Conservation (phyloP, 2,329 filamentous ascomycete genomes). For the Nothopassalora personata region DNA sequence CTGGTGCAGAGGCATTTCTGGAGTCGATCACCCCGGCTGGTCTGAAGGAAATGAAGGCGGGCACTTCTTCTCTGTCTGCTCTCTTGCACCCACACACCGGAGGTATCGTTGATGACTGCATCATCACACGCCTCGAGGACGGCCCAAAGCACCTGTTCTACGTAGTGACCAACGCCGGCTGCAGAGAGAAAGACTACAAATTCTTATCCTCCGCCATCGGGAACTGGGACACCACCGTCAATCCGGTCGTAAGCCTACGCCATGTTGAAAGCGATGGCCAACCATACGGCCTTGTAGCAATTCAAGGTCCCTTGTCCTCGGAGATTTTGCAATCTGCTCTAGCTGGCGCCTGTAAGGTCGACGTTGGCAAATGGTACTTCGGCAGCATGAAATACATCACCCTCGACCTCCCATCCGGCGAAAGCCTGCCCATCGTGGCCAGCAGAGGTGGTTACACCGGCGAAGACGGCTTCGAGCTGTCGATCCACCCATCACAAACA, state of each 20-base stretch:
- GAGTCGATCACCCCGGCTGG: slow-evolving; percentile 77
- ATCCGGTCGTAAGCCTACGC: slow-evolving; percentile 29
- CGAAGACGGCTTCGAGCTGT: slow-evolving; percentile 97
- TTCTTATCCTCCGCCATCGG: slow-evolving; percentile 69
- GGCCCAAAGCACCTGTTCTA: slow-evolving; percentile 59
- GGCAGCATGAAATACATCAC: slow-evolving; percentile 65
- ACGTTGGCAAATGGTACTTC: slow-evolving; percentile 69
- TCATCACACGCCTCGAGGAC: slow-evolving; percentile 73
- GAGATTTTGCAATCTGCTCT: slow-evolving; percentile 64
- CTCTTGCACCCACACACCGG: slow-evolving; percentile 74
- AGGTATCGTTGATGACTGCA: slow-evolving; percentile 90
- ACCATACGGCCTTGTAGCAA: slow-evolving; percentile 72
- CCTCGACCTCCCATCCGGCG: slow-evolving; percentile 56
- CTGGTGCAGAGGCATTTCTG: slow-evolving; percentile 74
- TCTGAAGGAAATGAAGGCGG: slow-evolving; percentile 56
- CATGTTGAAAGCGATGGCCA: slow-evolving; percentile 41
- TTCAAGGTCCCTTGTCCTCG: slow-evolving; percentile 78
- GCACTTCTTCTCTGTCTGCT: slow-evolving; percentile 76
- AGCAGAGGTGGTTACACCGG: slow-evolving; percentile 92
- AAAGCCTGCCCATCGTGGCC: slow-evolving; percentile 59
- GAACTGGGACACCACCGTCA: slow-evolving; percentile 51
- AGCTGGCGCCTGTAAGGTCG: slow-evolving; percentile 42
- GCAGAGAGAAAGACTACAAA: slow-evolving; percentile 77
- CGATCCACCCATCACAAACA: slow-evolving; percentile 64
- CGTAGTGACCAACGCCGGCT: slow-evolving; percentile 91